Evolutionary conservation across 2,329 filamentous ascomycete species (phyloP).

Genomic region (Rutstroemia sp.): DNA sequence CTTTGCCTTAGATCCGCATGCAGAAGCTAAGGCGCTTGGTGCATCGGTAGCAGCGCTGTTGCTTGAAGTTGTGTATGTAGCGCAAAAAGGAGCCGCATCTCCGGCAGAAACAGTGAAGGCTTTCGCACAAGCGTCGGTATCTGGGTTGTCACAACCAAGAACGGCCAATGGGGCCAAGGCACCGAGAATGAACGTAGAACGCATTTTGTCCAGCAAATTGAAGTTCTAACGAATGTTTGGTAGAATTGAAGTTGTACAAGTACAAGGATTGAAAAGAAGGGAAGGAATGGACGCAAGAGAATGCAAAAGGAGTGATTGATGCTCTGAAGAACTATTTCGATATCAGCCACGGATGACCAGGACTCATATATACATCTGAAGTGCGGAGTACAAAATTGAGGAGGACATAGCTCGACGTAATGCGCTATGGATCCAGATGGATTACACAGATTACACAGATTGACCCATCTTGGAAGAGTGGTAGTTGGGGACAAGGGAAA

Average conservation of each 20-base stretch:
- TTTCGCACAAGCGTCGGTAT: constrained; percentile 12
- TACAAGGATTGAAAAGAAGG: background rate
- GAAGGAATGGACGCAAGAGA: background rate
- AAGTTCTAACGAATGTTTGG: background rate
- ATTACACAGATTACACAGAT: too few species aligned
- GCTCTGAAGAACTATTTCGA: background rate
- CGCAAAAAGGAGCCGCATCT: constrained; percentile 9
- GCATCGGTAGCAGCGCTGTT: constrained; percentile 5
- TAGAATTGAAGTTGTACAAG: background rate
- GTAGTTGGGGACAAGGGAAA: too few species aligned
- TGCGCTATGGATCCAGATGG: too few species aligned
- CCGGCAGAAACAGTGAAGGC: background rate
- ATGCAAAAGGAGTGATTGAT: background rate
- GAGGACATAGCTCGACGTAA: too few species aligned
- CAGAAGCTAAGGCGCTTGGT: constrained; percentile 8
- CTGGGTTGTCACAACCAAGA: constrained; percentile 12
- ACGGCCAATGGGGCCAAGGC: constrained; percentile 11
- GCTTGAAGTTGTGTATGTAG: constrained; percentile 10
- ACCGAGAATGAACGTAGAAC: constrained; percentile 12
- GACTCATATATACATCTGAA: background rate
- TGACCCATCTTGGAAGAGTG: too few species aligned
- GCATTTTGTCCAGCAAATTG: constrained; percentile 12
- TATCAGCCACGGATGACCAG: too few species aligned
- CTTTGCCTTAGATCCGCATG: constrained; percentile 12
- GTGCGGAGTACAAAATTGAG: background rate